Evolutionary conservation across 1,284 basidiomycete species (phyloP).

Genomic region (Ceratobasidium sp.): DNA sequence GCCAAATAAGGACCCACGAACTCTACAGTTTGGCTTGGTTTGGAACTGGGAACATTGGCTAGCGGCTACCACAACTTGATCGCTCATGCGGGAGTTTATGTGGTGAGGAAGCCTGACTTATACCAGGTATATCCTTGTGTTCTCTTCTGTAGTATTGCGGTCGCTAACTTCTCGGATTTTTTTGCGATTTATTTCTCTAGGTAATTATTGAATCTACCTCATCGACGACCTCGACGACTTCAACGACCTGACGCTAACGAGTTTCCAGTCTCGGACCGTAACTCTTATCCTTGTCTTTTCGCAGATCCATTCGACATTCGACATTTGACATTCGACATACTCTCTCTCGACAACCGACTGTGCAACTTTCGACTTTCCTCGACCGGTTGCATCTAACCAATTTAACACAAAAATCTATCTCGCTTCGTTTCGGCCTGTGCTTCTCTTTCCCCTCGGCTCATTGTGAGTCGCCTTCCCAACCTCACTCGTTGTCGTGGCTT

Average conservation of each 20-base stretch:
- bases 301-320: slow-evolving; percentile 18
- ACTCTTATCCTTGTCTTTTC: slow-evolving; percentile 18
- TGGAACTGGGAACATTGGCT: slow-evolving; percentile 3
- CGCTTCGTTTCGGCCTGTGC: slow-evolving; percentile 29
- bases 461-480: slow-evolving; percentile 22
- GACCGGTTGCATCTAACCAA: slow-evolving; percentile 21
- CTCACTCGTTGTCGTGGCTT: not conserved
- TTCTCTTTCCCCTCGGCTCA: slow-evolving; percentile 28
- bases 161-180: slow-evolving; percentile 10
- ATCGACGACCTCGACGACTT: slow-evolving; percentile 31
- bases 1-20: slow-evolving; percentile 35
- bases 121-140: slow-evolving; percentile 4
- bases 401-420: slow-evolving; percentile 30
- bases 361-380: slow-evolving; percentile 28
- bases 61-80: slow-evolving; percentile 40
- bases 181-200: slow-evolving; percentile 20
- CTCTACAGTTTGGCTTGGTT: slow-evolving; percentile 41
- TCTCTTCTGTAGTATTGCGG: not conserved
- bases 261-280: slow-evolving; percentile 7
- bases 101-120: slow-evolving; percentile 14
- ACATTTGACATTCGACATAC: too few relatives aligned
- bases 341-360: slow-evolving; percentile 14
- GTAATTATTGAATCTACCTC: slow-evolving; percentile 26
- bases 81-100: slow-evolving; percentile 20
- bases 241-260: slow-evolving; percentile 42